Evolutionary conservation across 1,139 yeast genomes (phyloP).

Genomic region (Hyphopichia buzzinii): DNA sequence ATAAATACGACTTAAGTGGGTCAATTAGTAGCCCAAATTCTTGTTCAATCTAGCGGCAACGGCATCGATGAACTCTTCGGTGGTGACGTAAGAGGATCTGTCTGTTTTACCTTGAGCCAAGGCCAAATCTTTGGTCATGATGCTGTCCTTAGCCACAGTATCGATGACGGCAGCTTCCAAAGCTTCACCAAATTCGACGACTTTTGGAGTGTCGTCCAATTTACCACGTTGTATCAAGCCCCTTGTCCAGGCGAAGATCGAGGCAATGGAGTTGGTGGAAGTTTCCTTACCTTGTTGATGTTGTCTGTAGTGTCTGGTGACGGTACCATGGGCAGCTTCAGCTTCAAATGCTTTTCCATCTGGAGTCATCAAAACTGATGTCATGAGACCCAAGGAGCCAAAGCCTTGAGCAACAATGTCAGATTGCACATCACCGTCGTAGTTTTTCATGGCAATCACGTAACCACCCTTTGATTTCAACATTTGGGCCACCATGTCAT

Average conservation of each 20-base stretch:
- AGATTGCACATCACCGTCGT: conserved; percentile 96
- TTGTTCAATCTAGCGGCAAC: conserved; percentile 48
- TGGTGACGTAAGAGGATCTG: conserved; percentile 76
- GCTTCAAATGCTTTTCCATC: conserved; percentile 95
- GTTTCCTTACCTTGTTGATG: conserved; percentile 96
- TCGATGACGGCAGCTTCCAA: conserved; percentile 83
- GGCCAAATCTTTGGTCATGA: conserved; percentile 95
- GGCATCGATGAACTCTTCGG: conserved; percentile 86
- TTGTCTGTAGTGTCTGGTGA: conserved; percentile 93
- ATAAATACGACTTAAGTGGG: too few species aligned
- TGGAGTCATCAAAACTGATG: conserved; percentile 89
- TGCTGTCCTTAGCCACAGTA: conserved; percentile 80
- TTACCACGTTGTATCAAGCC: conserved; percentile 90
- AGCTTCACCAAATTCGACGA: conserved; percentile 69
- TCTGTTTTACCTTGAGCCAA: conserved; percentile 83
- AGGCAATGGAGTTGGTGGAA: conserved; percentile 98
- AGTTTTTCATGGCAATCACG: conserved; percentile 92
- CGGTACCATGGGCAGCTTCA: conserved; percentile 98
- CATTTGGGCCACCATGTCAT: conserved; percentile 99
- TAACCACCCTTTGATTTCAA: conserved; percentile 92
- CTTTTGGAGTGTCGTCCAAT: conserved; percentile 82
- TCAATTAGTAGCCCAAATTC: conserved; percentile 19
- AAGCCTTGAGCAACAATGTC: conserved; percentile 98
- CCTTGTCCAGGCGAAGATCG: conserved; percentile 95
- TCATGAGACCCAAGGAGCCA: conserved; percentile 95